Evolutionary conservation across 306 rosid genomes (phyloP).

Genomic region (Rosa lucieae): DNA sequence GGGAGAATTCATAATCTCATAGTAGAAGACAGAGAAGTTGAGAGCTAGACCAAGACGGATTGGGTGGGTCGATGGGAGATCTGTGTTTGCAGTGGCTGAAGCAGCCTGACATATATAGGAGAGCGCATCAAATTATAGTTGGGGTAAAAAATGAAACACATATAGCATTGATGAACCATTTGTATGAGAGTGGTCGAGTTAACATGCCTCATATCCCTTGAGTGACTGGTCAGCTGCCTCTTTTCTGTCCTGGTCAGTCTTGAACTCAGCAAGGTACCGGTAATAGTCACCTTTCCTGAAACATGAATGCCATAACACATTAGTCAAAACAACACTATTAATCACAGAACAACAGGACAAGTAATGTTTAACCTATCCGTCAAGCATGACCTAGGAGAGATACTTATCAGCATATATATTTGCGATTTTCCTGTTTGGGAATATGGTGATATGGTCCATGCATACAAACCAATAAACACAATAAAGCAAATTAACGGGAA

Average conservation of each 20-base stretch:
- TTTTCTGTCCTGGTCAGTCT: conserved; percentile 52
- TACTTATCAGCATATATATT: too few relatives aligned
- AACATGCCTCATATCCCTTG: conserved; percentile 68
- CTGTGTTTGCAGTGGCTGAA: conserved; percentile 80
- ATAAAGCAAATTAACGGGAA: not conserved
- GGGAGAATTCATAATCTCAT: conserved; percentile 96
- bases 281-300: conserved; percentile 54
- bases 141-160: conserved; percentile 1
- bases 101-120: conserved; percentile 55
- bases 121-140: conserved; percentile 18
- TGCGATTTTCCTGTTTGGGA: not conserved
- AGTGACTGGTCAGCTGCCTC: conserved; percentile 55
- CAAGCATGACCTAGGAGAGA: too few relatives aligned
- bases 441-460: not conserved
- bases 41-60: conserved; percentile 98
- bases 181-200: conserved; percentile 11
- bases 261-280: conserved; percentile 56
- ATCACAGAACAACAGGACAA: not conserved
- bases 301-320: conserved; percentile 7
- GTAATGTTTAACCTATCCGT: too few relatives aligned
- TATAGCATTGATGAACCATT: conserved; percentile 22
- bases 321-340: not conserved
- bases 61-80: conserved; percentile 94
- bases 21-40: conserved; percentile 96
- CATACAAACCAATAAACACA: conserved; percentile 9